Percentiles rank a stretch among this genome's conserved stretches.
phyloP scores from a whole-genome alignment of 2,329 filamentous ascomycete species.

The Diaporthe amygdali region DNA sequence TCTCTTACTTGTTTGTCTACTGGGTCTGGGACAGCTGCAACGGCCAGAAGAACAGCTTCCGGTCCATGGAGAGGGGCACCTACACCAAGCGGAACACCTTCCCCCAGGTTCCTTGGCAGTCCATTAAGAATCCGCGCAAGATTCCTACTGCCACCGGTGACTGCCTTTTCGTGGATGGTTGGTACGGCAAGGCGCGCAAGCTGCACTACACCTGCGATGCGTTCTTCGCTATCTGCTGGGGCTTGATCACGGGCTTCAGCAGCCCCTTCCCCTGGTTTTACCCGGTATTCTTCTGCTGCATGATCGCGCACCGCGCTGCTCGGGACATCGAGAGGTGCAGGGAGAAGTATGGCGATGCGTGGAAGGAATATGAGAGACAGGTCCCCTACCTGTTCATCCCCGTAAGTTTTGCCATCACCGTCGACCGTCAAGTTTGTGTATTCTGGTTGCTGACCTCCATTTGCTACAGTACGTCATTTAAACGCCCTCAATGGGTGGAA shows the following conservation, averaged over 20 bases:
- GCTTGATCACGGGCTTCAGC: constrained; percentile 77
- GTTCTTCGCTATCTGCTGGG: constrained; percentile 80
- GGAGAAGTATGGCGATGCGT: constrained; percentile 81
- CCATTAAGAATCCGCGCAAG: constrained; percentile 72
- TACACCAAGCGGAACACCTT: constrained; percentile 71
- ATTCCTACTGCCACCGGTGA: constrained; percentile 74
- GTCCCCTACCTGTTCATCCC: constrained; percentile 83
- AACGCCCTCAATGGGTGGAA: constrained; percentile 11
- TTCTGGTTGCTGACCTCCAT: background rate
- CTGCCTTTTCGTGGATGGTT: constrained; percentile 76
- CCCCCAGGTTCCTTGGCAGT: constrained; percentile 81
- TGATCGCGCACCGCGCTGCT: constrained; percentile 80
- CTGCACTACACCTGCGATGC: constrained; percentile 82
- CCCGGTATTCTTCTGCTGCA: constrained; percentile 77
- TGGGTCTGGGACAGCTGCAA: constrained; percentile 87
- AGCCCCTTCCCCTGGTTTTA: constrained; percentile 93
- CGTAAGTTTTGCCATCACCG: constrained; percentile 42
- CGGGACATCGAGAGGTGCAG: constrained; percentile 79
- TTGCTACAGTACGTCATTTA: constrained; percentile 47
- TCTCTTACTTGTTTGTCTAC: constrained; percentile 75
- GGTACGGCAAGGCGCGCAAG: constrained; percentile 78
- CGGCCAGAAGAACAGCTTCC: constrained; percentile 85
- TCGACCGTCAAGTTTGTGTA: constrained; percentile 41
- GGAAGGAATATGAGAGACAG: constrained; percentile 79
- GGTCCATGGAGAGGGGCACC: constrained; percentile 71